Evolutionary conservation across 352 stramenopile species (phyloP).

Genomic region (Plasmopara halstedii): DNA sequence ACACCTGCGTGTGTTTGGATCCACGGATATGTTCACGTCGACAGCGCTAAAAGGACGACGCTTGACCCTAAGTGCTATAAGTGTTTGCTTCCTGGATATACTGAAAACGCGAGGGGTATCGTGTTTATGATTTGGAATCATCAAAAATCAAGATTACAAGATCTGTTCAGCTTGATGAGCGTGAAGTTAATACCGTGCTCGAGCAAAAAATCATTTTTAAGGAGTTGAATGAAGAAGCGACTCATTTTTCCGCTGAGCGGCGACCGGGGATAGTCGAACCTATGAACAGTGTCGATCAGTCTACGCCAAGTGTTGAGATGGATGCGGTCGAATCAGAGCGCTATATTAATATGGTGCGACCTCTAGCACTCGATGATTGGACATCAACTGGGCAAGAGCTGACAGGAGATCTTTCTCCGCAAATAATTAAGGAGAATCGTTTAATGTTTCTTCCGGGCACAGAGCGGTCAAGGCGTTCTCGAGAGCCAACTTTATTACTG

Average conservation of each 20-base stretch:
- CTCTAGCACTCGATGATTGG: too few relatives aligned
- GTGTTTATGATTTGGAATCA: conserved; percentile 7
- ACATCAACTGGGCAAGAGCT: conserved; percentile 1
- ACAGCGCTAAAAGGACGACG: neutral
- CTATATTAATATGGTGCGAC: too few relatives aligned
- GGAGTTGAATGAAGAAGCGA: neutral
- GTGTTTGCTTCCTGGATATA: neutral
- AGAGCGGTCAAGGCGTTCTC: too few relatives aligned
- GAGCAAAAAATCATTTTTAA: neutral
- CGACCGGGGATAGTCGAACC: neutral
- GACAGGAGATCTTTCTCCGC: neutral
- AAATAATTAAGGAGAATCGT: too few relatives aligned
- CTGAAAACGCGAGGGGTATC: conserved; percentile 7
- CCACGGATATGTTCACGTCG: too few relatives aligned
- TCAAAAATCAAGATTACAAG: conserved; percentile 6
- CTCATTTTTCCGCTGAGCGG: neutral
- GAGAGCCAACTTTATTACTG: neutral
- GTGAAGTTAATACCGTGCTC: too few relatives aligned
- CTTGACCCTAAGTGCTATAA: too few relatives aligned
- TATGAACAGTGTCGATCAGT: too few relatives aligned
- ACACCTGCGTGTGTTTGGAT: neutral
- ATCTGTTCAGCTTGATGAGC: neutral
- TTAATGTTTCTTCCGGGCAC: too few relatives aligned
- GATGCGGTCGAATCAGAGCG: neutral
- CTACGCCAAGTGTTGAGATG: neutral